phyloP scores from a whole-genome alignment of 139 green algal species.

The Chlorella vulgaris region DNA sequence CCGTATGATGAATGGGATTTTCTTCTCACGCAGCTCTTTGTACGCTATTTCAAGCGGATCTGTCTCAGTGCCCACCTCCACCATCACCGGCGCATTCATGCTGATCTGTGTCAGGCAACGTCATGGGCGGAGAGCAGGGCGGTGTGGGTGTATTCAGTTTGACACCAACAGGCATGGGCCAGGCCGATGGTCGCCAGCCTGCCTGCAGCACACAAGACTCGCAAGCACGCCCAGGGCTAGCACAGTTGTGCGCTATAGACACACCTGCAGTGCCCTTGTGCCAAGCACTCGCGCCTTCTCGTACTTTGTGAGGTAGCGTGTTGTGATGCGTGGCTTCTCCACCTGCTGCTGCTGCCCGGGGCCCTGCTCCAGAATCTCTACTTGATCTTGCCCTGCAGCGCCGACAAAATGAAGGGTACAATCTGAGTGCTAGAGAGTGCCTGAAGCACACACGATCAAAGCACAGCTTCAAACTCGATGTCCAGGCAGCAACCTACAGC shows the following conservation, averaged over 20 bases:
- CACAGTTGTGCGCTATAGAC: too few species aligned
- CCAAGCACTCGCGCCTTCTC: slow-evolving; percentile 93
- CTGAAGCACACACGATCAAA: too few species aligned
- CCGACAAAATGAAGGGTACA: not conserved
- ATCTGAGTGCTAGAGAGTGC: not conserved
- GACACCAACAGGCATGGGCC: not conserved
- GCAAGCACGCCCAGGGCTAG: too few species aligned
- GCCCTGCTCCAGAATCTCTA: slow-evolving; percentile 33
- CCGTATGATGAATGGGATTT: slow-evolving; percentile 98
- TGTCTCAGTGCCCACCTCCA: slow-evolving; percentile 84
- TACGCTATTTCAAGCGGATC: slow-evolving; percentile 84
- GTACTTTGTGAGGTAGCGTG: slow-evolving; percentile 98
- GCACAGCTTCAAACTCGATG: too few species aligned
- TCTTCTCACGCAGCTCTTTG: slow-evolving; percentile 95
- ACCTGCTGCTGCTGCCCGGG: slow-evolving; percentile 9
- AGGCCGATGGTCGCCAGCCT: too few species aligned
- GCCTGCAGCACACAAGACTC: too few species aligned
- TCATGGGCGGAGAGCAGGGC: not conserved
- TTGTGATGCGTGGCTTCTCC: slow-evolving; percentile 83
- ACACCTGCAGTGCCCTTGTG: slow-evolving; percentile 93
- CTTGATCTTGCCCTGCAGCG: slow-evolving; percentile 25
- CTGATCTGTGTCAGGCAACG: slow-evolving; percentile 26
- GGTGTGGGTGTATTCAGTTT: too few species aligned
- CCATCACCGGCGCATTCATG: slow-evolving; percentile 98
- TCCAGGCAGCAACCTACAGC: too few species aligned